phyloP scores from a whole-genome alignment of 2,329 filamentous ascomycete genomes.

The Claviceps maximensis region DNA sequence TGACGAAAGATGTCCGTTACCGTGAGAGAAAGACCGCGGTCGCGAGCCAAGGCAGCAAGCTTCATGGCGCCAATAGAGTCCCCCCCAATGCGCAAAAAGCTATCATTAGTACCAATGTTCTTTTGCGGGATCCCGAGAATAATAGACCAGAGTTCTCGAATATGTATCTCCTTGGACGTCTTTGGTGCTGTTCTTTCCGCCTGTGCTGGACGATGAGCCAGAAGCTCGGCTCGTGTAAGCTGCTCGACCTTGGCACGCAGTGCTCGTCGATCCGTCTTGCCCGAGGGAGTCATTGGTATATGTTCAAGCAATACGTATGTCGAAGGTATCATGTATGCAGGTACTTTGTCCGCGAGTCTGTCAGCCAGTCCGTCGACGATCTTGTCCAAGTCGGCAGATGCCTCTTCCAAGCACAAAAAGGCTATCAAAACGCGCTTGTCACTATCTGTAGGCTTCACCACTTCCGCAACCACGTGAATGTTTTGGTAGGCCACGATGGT shows the following conservation, averaged over 20 bases:
- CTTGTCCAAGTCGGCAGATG: neutral
- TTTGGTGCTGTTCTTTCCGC: neutral
- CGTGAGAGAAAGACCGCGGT: conserved; percentile 21
- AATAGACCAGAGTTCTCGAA: conserved; percentile 7
- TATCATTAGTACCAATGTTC: conserved; percentile 5
- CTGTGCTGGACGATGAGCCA: neutral
- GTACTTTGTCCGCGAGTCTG: neutral
- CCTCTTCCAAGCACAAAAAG: neutral
- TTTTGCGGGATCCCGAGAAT: conserved; percentile 3
- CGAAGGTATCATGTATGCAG: conserved; percentile 9
- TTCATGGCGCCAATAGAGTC: conserved; percentile 14
- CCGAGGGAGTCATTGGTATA: conserved; percentile 9
- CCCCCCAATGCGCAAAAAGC: conserved; percentile 7
- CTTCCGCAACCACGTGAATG: neutral
- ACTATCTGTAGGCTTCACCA: neutral
- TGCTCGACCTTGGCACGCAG: conserved; percentile 6
- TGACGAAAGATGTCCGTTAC: conserved; percentile 25
- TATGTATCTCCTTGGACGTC: neutral
- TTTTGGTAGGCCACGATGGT: neutral
- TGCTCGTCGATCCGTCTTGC: conserved; percentile 10
- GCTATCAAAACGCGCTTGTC: neutral
- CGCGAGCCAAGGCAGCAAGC: conserved; percentile 25
- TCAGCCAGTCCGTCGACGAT: neutral
- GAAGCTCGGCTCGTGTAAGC: conserved; percentile 3
- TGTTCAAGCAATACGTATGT: conserved; percentile 6